Base-by-base conservation (phyloP, 129 eudicot species). In the Artemisia tridentata region DNA sequence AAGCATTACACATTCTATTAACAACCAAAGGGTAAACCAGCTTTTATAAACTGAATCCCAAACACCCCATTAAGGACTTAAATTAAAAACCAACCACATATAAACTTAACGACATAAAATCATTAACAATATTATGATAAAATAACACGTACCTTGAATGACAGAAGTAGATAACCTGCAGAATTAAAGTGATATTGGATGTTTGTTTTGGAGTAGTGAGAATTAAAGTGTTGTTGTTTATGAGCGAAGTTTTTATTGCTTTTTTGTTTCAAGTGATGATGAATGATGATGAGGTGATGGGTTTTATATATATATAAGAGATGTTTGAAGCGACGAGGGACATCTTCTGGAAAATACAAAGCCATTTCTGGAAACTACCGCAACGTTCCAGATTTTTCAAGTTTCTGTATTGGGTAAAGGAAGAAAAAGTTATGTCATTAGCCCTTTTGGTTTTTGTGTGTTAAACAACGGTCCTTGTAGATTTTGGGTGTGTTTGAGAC, bases 341-440 rank as follows among this genome's bases (percentile, higher is more conserved):
- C 45, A 38, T 38, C 45, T 38, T 38, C 45, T 38, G 45, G 45
- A 38, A 69, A 38, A 31, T 64, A 16, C 59, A 14, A 10, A 27
- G 18, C 52, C 4, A 25, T 15, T 43, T 34, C 71, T 75, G 73
- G 80, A 77, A 77, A 16, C 15, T 70, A 70, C 76, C 72, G 45
- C 49, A 62, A 19, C 23, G 1, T 13, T 52, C 54, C 10, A 70
- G 72, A 52, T 11, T 16, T 71, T 51, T 64, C 76, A 20, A 18
- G 0, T 11, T 47, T 14, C 18, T 5, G 25, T 63, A 6, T 3
- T 11, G 21, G 1, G 56, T 18, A 29, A 21, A 0, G 48, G 18
- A 9, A 47, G 3, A 34, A 43, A 43, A 50, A 15, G 54, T 67
- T 48, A 1, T 61, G 19, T 5, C 3, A 19, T 9, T 13, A 7